phyloP scores from a whole-genome alignment of 768 basidiomycete species.

The Austroboletus festivus region DNA sequence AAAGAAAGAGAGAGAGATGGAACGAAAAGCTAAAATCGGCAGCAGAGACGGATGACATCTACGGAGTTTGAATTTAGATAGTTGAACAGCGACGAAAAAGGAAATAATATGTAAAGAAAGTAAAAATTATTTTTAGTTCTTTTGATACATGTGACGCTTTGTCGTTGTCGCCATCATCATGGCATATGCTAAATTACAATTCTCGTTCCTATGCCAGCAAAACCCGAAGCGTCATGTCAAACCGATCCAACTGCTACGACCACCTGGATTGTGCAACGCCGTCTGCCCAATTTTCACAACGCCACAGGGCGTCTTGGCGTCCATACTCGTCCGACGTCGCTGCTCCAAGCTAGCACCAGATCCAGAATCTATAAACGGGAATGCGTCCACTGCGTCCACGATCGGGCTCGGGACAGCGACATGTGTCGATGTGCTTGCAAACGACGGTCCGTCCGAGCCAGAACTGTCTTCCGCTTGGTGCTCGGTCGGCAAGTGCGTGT shows the following conservation, averaged over 20 bases:
- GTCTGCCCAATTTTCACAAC: conserved; percentile 93
- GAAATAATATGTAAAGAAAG: too few species aligned
- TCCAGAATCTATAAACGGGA: conserved; percentile 19
- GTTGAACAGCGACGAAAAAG: conserved; percentile 4
- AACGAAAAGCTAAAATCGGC: too few species aligned
- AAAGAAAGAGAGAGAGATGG: too few species aligned
- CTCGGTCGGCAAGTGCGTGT: conserved; percentile 24
- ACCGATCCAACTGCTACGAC: conserved; percentile 92
- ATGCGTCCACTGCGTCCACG: conserved; percentile 59
- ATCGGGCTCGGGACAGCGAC: conserved; percentile 60
- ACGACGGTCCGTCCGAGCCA: conserved; percentile 21
- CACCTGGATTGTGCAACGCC: conserved; percentile 85
- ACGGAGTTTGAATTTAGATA: conserved; percentile 31
- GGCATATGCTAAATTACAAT: neutral
- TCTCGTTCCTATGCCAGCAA: neutral
- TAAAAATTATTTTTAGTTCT: neutral
- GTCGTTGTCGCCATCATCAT: neutral
- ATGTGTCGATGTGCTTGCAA: conserved; percentile 28
- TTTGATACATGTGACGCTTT: neutral
- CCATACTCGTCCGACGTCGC: conserved; percentile 5
- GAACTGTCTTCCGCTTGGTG: conserved; percentile 15
- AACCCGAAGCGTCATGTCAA: conserved; percentile 29
- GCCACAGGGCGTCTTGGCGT: conserved; percentile 32
- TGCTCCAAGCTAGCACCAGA: too few species aligned
- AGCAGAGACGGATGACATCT: conserved; percentile 7